Conservation (phyloP, 805 yeast genomes). For the Starmera caribaea region DNA sequence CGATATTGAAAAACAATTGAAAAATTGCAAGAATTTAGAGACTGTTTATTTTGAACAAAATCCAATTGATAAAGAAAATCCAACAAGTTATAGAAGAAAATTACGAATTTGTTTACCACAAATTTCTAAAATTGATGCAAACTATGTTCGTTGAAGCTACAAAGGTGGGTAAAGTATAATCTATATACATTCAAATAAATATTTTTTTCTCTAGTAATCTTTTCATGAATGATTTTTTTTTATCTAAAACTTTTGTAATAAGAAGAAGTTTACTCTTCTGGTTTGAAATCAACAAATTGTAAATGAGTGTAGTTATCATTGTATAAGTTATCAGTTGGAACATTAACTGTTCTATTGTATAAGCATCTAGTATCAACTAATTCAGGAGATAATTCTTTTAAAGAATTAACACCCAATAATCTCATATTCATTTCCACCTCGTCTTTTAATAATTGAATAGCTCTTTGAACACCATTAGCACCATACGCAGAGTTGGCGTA, state of each 20-base stretch:
- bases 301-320: conserved; percentile 47
- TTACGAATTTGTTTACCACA: conserved; percentile 60
- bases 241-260: neutral
- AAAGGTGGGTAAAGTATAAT: too few species aligned
- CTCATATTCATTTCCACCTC: conserved; percentile 76
- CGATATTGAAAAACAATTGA: conserved; percentile 58
- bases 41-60: conserved; percentile 93
- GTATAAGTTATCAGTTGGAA: conserved; percentile 49
- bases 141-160: conserved; percentile 34
- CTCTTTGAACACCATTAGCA: conserved; percentile 51
- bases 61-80: conserved; percentile 66
- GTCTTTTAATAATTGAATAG: conserved; percentile 52
- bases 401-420: conserved; percentile 56
- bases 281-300: conserved; percentile 40
- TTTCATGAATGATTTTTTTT: neutral
- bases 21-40: conserved; percentile 53
- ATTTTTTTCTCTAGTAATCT: neutral
- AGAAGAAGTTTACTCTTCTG: neutral
- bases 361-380: conserved; percentile 49
- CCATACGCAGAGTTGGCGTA: conserved; percentile 59
- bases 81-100: conserved; percentile 82
- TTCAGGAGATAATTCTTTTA: conserved; percentile 49
- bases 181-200: conserved; percentile 9
- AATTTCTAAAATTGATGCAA: conserved; percentile 83
- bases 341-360: conserved; percentile 28